Conservation (phyloP, 1,284 basidiomycete genomes). For the Caloboletus inedulis region DNA sequence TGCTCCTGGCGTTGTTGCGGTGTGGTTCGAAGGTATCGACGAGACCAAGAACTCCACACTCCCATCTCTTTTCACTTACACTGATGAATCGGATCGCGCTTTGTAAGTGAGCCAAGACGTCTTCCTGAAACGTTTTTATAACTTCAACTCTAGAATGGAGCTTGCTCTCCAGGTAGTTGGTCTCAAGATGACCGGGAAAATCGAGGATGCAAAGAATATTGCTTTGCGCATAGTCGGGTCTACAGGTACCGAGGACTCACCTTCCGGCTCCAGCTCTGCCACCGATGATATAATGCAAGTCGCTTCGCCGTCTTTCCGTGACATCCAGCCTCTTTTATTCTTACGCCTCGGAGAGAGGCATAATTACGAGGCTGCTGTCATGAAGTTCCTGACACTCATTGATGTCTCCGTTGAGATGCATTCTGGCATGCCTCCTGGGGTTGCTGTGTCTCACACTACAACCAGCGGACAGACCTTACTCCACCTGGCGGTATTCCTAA, state of each 20-base stretch:
- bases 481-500: conserved; percentile 83
- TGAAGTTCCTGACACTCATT: conserved; percentile 76
- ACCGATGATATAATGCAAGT: conserved; percentile 52
- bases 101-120: conserved; percentile 53
- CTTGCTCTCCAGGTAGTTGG: conserved; percentile 93
- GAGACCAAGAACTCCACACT: conserved; percentile 55
- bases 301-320: conserved; percentile 42
- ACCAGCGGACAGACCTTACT: conserved; percentile 78
- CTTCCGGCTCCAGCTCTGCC: conserved; percentile 29
- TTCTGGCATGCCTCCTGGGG: conserved; percentile 37
- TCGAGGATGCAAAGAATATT: conserved; percentile 89
- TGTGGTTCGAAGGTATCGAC: conserved; percentile 76
- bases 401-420: conserved; percentile 52
- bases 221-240: conserved; percentile 81
- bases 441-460: conserved; percentile 63
- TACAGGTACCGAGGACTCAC: conserved; percentile 47
- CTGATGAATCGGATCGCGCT: conserved; percentile 85
- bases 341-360: conserved; percentile 49
- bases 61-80: conserved; percentile 79
- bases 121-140: conserved; percentile 10
- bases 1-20: conserved; percentile 84
- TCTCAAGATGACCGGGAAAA: conserved; percentile 93
- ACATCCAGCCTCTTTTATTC: conserved; percentile 54
- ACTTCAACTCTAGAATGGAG: conserved; percentile 70
- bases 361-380: conserved; percentile 73